These are phyloP conservation scores for Camellia oleifera DNA, from an alignment of 179 eudicot genomes.

Conservation along the genomic window DNA sequence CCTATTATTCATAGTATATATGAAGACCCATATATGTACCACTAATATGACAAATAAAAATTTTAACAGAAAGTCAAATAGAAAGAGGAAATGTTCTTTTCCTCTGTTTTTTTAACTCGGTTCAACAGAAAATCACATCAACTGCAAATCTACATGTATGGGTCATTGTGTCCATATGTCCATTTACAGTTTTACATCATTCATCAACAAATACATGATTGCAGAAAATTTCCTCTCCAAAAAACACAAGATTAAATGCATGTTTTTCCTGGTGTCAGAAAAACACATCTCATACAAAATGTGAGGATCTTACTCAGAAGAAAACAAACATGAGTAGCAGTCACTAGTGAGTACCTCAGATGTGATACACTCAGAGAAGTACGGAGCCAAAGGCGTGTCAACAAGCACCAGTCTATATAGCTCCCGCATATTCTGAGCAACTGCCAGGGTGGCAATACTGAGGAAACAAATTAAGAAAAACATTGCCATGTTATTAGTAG, in stretches of 20 bases:
- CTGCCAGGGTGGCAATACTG: constrained; percentile 97
- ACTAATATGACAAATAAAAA: neutral
- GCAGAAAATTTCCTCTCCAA: neutral
- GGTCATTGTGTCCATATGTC: too few species aligned
- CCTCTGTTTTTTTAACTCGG: too few species aligned
- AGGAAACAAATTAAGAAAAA: constrained; percentile 21
- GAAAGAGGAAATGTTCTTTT: neutral
- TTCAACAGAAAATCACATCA: neutral
- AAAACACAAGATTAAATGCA: neutral
- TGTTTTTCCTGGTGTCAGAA: neutral
- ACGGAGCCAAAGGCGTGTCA: constrained; percentile 98
- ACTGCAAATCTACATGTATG: neutral
- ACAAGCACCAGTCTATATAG: constrained; percentile 94
- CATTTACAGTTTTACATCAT: neutral
- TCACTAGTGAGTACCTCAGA: constrained; percentile 67
- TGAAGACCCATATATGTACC: neutral
- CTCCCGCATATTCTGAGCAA: constrained; percentile 98
- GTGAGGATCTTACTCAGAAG: neutral
- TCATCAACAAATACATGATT: neutral
- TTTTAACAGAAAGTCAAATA: neutral
- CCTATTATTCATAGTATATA: neutral
- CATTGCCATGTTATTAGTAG: constrained; percentile 8
- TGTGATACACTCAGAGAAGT: constrained; percentile 95
- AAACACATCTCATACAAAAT: neutral
- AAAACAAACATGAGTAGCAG: constrained; percentile 5